Base-by-base conservation (phyloP, 2,329 filamentous ascomycete genomes). In the Gremmenia infestans region DNA sequence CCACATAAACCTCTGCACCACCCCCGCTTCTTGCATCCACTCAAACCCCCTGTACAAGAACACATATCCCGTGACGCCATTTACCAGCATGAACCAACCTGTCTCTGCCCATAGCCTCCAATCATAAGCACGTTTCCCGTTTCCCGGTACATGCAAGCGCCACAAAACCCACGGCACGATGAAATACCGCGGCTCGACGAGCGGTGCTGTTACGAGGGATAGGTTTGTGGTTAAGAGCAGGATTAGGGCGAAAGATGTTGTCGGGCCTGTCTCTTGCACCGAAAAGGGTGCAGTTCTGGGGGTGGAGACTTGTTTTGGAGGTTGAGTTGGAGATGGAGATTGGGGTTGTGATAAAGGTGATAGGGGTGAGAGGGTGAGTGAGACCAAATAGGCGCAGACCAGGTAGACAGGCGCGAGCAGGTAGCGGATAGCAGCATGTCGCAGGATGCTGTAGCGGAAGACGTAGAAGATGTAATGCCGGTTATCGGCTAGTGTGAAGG, bases 401-500 rank as follows among this genome's bases (percentile, higher is more conserved):
- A 88, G 79, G 71, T 99, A 97, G 1, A 87, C 74, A 0, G 86
- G 77, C 0, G 87, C 80, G 1, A 88, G 84, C 0, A 80, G 72
- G 64, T 91, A 91, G 37, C 86, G 86, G 51, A 90, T 72, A 17
- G 76, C 72, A 1, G 78, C 75, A 43, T 89, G 81, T 5, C 79
- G 79, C 2, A 88, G 81, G 39, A 97, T 86, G 5, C 88, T 86
- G 66, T 91, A 84, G 1, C 91, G 86, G 76, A 99, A 99, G 58
- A 96, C 78, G 74, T 99, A 99, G 72, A 99, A 99, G 71, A 96
- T 87, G 75, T 96, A 99, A 71, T 99, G 94, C 2, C 94, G 81
- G 72, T 99, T 99, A 72, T 99, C 94, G 36, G 94, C 94, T 0
- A 97, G 81, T 0, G 92, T 96, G 70, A 97, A 99, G 0, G 94